Percentiles rank a stretch among this genome's conserved stretches.
phyloP scores from a whole-genome alignment of 1,139 yeast species.

The Pichia sp. region DNA sequence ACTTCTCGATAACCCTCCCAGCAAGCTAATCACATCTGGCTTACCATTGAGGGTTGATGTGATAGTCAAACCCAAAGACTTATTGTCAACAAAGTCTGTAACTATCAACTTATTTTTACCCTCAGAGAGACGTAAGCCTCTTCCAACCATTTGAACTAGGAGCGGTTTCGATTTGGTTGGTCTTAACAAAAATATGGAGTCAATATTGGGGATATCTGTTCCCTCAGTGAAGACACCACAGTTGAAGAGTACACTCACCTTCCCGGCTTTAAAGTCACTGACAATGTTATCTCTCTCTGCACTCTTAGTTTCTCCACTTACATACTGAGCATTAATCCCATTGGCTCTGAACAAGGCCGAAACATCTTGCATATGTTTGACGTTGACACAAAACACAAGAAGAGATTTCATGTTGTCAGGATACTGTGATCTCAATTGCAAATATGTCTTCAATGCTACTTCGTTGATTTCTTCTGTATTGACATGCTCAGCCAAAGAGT shows the following conservation, averaged over 20 bases:
- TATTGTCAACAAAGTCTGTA: conserved; percentile 67
- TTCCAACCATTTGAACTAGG: conserved; percentile 83
- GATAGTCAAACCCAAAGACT: conserved; percentile 50
- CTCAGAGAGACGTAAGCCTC: conserved; percentile 66
- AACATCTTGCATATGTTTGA: conserved; percentile 55
- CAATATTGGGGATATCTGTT: conserved; percentile 88
- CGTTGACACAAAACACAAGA: conserved; percentile 70
- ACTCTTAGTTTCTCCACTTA: conserved; percentile 59
- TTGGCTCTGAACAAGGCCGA: conserved; percentile 45
- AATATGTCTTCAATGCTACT: conserved; percentile 53
- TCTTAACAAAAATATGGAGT: conserved; percentile 68
- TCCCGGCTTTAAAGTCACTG: conserved; percentile 53
- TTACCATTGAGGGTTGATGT: conserved; percentile 53
- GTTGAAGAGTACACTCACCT: conserved; percentile 69
- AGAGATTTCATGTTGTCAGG: conserved; percentile 46
- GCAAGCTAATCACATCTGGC: conserved; percentile 18
- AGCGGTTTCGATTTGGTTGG: conserved; percentile 75
- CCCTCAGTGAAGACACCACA: conserved; percentile 95
- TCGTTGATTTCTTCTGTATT: conserved; percentile 49
- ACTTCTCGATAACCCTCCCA: conserved; percentile 5
- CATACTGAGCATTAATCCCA: conserved; percentile 68
- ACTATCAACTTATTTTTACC: conserved; percentile 65
- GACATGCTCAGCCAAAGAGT: conserved; percentile 46
- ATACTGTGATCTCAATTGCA: conserved; percentile 31
- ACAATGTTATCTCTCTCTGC: conserved; percentile 47